phyloP scores from a whole-genome alignment of 352 stramenopile genomes.

The Plasmopara viticola region DNA sequence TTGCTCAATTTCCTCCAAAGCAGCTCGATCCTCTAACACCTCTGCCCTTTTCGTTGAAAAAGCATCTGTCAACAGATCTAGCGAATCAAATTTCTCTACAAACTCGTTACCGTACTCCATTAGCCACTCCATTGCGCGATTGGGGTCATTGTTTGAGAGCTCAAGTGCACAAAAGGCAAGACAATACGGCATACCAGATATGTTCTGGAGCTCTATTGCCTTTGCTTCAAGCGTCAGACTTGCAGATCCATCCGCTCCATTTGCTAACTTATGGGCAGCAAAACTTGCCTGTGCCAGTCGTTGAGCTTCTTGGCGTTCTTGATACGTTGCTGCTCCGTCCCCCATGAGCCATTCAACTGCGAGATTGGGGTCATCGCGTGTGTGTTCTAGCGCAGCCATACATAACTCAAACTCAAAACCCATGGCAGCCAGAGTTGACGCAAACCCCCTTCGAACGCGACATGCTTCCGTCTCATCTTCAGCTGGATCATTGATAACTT shows the following conservation, averaged over 20 bases:
- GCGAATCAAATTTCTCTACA: constrained; percentile 37
- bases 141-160: constrained; percentile 71
- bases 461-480: constrained; percentile 74
- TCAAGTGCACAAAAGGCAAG: constrained; percentile 65
- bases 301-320: constrained; percentile 60
- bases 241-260: constrained; percentile 10
- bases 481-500: constrained; percentile 46
- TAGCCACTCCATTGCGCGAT: constrained; percentile 84
- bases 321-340: constrained; percentile 56
- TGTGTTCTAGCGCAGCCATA: constrained; percentile 75
- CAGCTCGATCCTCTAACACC: constrained; percentile 50
- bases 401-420: constrained; percentile 86
- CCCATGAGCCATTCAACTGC: constrained; percentile 86
- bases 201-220: constrained; percentile 61
- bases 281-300: constrained; percentile 45
- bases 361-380: constrained; percentile 74
- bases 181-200: constrained; percentile 68
- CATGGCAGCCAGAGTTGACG: constrained; percentile 79
- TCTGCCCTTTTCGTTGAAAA: constrained; percentile 43
- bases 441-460: constrained; percentile 66
- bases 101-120: constrained; percentile 77
- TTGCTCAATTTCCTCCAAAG: constrained; percentile 76
- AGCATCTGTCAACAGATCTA: constrained; percentile 39
- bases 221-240: constrained; percentile 48
- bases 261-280: constrained; percentile 20